A percentile compares a stretch with the other conserved stretches of the same genome.
Conservation (phyloP, 257 asterid species). For the Jacaranda mimosifolia region DNA sequence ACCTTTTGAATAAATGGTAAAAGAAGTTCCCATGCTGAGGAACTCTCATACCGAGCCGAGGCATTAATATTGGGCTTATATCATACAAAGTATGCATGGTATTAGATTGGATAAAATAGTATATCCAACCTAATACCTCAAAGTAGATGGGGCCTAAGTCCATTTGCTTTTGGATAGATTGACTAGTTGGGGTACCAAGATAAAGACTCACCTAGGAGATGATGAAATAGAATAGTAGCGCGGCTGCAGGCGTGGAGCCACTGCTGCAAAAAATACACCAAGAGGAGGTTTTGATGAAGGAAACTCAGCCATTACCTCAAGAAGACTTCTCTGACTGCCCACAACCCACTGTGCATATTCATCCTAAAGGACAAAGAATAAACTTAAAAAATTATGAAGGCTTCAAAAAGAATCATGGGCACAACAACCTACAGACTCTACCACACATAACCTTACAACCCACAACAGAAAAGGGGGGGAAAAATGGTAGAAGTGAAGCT, state of each 20-base stretch:
- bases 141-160: no score
- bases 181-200: conserved; percentile 21
- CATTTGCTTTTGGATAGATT: neutral
- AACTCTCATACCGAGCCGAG: no score
- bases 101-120: no score
- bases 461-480: no score
- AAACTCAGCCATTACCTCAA: conserved; percentile 85
- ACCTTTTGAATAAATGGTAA: no score
- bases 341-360: conserved; percentile 76
- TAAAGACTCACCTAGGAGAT: conserved; percentile 65
- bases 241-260: conserved; percentile 78
- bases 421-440: neutral
- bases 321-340: conserved; percentile 78
- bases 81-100: no score
- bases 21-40: no score
- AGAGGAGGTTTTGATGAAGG: conserved; percentile 87
- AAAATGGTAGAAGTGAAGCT: neutral
- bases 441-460: neutral
- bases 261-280: conserved; percentile 86
- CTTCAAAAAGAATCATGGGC: neutral
- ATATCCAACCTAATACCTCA: no score
- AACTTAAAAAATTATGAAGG: neutral
- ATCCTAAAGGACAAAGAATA: conserved; percentile 54
- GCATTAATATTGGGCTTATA: no score
- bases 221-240: conserved; percentile 87